Evolutionary conservation across 441 rosid species (phyloP).

Genomic region (Sinapis alba): DNA sequence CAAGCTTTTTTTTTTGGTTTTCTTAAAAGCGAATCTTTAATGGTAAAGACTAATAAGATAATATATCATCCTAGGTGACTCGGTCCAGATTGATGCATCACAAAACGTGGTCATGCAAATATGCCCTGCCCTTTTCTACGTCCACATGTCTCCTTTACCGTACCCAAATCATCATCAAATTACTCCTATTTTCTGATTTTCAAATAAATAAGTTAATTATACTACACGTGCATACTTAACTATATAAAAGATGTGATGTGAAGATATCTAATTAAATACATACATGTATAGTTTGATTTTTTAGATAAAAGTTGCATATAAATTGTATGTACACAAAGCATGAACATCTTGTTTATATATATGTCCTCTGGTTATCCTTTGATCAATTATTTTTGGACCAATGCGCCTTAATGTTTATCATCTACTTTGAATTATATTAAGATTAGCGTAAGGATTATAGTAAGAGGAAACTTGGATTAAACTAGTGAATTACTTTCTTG

Average conservation of each 20-base stretch:
- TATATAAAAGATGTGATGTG: not conserved
- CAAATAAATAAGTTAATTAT: not conserved
- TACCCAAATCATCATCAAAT: not conserved
- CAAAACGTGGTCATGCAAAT: not conserved
- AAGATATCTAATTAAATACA: not conserved
- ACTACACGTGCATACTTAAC: not conserved
- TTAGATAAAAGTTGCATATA: not conserved
- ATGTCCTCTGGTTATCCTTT: not conserved
- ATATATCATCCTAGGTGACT: not conserved
- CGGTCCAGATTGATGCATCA: not conserved
- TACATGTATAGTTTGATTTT: not conserved
- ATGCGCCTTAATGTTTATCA: not conserved
- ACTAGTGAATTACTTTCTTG: not conserved
- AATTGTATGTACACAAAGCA: not conserved
- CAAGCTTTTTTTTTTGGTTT: not conserved
- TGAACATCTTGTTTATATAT: too few species aligned
- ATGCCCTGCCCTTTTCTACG: not conserved
- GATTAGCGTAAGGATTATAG: not conserved
- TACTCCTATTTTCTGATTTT: not conserved
- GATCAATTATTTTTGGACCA: not conserved
- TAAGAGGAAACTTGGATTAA: not conserved
- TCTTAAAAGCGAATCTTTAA: not conserved
- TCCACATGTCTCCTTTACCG: not conserved
- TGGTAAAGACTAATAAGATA: not conserved
- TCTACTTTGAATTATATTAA: not conserved